Base-by-base conservation (phyloP, 2,329 filamentous ascomycete species). In the Aspergillus sclerotialis region DNA sequence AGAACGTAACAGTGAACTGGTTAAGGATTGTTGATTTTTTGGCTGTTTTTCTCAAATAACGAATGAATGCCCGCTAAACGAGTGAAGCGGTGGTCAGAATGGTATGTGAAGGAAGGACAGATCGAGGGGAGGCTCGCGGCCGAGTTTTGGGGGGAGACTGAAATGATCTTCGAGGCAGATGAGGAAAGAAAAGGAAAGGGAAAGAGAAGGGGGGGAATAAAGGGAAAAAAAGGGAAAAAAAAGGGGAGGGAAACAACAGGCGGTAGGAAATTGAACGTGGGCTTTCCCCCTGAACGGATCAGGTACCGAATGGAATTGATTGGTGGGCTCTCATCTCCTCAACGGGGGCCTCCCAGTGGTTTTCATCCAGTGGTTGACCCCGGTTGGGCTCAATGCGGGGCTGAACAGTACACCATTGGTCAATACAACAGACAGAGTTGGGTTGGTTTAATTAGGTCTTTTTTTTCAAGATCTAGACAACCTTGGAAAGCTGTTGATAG, bases 51-150 rank as follows among this genome's bases (percentile, higher is more conserved):
- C n/a, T n/a, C 28, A 31, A 42, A 12, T 9, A 33, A 42, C 35
- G 38, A 48, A 83, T 67, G 80, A 84, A 70, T 79, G 81, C 76
- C 84, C 83, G 84, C 84, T 88, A 69, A 89, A 87, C 64, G 84
- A 55, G 60, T 64, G 50, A 60, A 55, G 55, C 55, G 58, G 50
- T 60, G 42, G 44, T 50, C 41, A 45, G 33, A n/a, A 18, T 3
- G 8, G 16, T 15, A 17, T 24, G 19, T 16, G 35, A 35, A 38
- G 30, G 36, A 35, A 42, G 23, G 25, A 30, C 13, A 17, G 25
- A 21, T 30, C 11, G 34, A 34, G 23, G 26, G 19, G 19, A 23
- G 7, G n/a, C n/a, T n/a, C n/a, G n/a, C 32, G 38, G 35, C 30
- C 33, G 43, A 34, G 35, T n/a, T n/a, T n/a, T n/a, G 35, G 34